Evolutionary conservation across 257 asterid genomes (phyloP), one percentile per base, ranked within the genome.

Genomic region (Nicotiana sylvestris): DNA sequence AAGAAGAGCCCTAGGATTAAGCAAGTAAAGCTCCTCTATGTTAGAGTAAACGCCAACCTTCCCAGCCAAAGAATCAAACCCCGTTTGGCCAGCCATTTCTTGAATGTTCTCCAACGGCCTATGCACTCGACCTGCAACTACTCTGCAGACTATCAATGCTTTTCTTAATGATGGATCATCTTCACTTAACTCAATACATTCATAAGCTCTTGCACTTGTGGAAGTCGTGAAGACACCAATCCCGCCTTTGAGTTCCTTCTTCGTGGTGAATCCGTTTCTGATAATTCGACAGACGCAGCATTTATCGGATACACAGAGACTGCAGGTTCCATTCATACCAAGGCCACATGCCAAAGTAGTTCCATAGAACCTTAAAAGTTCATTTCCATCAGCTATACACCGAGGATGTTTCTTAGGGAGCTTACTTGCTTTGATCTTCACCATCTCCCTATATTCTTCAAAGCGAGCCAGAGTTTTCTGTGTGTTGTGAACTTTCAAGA

Each of bases 11-110:
- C 88, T 91, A 18, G 98, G 91, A 77, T 86, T 94, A 30, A 95
- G 95, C 96, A 93, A 89, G 83, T 95, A 95, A 69, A 95, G 97
- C 86, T 95, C 99, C 90, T 95, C 99, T n/a, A 94, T 90, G 49
- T 93, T 94, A 9, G 99, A 93, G 89, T 91, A 87, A 33, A 91
- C 84, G 1, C 98, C 99, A 5, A 95, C 97, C 88, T 95, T 95
- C 69, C 97, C 99, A 6, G 99, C 99, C 84, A 95, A 86, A 3
- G 98, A 95, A 57, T 95, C 97, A 16, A 92, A 95, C 64, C 99
- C 98, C 0, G 94, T 89, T 84, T 89, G 97, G 5, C 93, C 91
- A 1, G 86, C 87, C 77, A 93, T 90, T 27, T 93, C 98, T 65
- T 86, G 94, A 57, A 88, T 86, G 79, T 92, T 93, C 90, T 93